These are phyloP conservation scores for Incumbomyces lentus DNA, from an alignment of 2,329 filamentous ascomycete species.

Conservation along the genomic window DNA sequence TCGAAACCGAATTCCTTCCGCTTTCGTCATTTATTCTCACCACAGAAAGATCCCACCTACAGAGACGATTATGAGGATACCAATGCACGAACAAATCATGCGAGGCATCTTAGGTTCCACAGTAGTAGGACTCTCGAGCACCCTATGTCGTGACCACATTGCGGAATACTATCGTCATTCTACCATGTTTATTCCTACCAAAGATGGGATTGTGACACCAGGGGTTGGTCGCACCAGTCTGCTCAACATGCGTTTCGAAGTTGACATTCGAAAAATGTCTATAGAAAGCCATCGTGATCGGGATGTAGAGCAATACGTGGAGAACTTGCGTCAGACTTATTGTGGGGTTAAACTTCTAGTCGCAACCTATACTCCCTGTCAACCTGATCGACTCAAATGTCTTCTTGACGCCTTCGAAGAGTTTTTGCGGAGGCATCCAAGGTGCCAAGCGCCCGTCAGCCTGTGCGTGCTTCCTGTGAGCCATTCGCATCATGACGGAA, in stretches of 20 bases:
- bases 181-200: neutral
- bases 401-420: constrained; percentile 90
- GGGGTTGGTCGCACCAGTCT: constrained; percentile 84
- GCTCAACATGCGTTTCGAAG: constrained; percentile 88
- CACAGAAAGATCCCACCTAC: constrained; percentile 93
- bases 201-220: constrained; percentile 63
- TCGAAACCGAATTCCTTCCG: constrained; percentile 72
- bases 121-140: constrained; percentile 74
- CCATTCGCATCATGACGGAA: constrained; percentile 51
- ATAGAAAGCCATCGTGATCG: constrained; percentile 60
- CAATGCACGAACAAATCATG: constrained; percentile 77
- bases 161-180: neutral
- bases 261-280: constrained; percentile 74
- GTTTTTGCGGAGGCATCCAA: constrained; percentile 80
- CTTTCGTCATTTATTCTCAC: constrained; percentile 90
- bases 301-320: constrained; percentile 61
- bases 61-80: constrained; percentile 84
- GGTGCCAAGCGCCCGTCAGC: constrained; percentile 88
- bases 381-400: constrained; percentile 85
- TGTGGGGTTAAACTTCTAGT: constrained; percentile 91
- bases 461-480: constrained; percentile 81
- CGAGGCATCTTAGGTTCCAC: constrained; percentile 85
- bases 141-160: neutral
- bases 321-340: constrained; percentile 65
- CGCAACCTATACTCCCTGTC: constrained; percentile 85